phyloP scores from a whole-genome alignment of 371 early-diverging fungal genomes.

The Rhizopus sp. region DNA sequence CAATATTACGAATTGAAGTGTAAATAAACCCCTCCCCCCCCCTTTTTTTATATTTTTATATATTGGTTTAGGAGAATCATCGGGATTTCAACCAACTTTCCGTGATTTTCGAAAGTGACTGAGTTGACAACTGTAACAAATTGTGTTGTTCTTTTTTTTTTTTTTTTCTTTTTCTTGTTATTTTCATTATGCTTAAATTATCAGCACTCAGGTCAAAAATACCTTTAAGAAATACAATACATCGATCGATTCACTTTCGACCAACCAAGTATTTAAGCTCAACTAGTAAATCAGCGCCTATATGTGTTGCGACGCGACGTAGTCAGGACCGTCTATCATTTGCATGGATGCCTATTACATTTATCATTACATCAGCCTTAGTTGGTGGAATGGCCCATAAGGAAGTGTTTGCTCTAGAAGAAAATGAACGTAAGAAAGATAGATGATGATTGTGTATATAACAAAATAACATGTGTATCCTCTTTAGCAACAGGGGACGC shows the following conservation, averaged over 20 bases:
- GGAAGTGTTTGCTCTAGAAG: conserved; percentile 24
- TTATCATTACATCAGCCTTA: conserved; percentile 1
- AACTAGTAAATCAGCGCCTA: conserved; percentile 1
- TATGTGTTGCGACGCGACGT: conserved; percentile 1
- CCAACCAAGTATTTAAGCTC: not conserved
- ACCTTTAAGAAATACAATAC: not conserved
- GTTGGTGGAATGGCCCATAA: not conserved
- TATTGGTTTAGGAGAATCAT: too few relatives aligned
- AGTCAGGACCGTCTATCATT: conserved; percentile 1
- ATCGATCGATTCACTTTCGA: not conserved
- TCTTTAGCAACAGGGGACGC: conserved; percentile 35
- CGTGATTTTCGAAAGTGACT: too few relatives aligned
- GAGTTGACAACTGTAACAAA: too few relatives aligned
- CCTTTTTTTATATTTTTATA: too few relatives aligned
- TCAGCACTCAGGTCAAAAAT: not conserved
- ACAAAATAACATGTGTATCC: not conserved
- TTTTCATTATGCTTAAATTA: conserved; percentile 1
- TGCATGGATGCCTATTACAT: conserved; percentile 4
- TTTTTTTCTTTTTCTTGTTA: not conserved
- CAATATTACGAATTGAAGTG: too few relatives aligned
- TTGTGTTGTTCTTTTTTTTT: not conserved
- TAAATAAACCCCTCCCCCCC: too few relatives aligned
- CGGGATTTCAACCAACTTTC: too few relatives aligned
- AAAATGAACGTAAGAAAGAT: conserved; percentile 14
- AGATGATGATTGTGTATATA: not conserved